Conservation (phyloP, 2,329 filamentous ascomycete genomes). For the Curvularia sp. region DNA sequence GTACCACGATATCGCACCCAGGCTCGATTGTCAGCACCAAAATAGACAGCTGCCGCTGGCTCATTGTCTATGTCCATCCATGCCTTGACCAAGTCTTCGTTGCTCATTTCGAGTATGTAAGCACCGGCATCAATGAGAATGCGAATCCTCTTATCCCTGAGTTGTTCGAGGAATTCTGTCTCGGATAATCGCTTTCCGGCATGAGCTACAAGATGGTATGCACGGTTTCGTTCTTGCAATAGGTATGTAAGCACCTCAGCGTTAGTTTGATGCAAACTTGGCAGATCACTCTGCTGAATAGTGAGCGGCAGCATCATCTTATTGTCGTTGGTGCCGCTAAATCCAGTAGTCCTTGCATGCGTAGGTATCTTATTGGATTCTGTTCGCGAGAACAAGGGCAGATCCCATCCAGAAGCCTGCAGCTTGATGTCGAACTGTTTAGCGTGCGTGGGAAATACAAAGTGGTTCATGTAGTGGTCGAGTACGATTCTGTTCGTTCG, state of each 20-base stretch:
- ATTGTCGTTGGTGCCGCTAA: slow-evolving; percentile 74
- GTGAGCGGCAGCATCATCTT: slow-evolving; percentile 63
- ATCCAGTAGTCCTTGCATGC: slow-evolving; percentile 62
- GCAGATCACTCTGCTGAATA: slow-evolving; percentile 64
- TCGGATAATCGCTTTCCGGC: slow-evolving; percentile 23
- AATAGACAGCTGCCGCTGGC: slow-evolving; percentile 57
- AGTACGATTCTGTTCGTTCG: slow-evolving; percentile 62
- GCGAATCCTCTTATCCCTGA: slow-evolving; percentile 56
- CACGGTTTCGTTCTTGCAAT: slow-evolving; percentile 53
- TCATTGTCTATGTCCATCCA: slow-evolving; percentile 57
- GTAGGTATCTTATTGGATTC: slow-evolving; percentile 52
- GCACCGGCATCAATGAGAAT: slow-evolving; percentile 77
- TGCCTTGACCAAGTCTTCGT: slow-evolving; percentile 53
- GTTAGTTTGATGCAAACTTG: slow-evolving; percentile 68
- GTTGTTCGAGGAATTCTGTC: slow-evolving; percentile 37
- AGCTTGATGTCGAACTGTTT: slow-evolving; percentile 70
- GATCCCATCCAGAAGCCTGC: slow-evolving; percentile 71
- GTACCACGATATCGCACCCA: slow-evolving; percentile 61
- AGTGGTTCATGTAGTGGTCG: slow-evolving; percentile 67
- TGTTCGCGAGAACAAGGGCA: slow-evolving; percentile 50
- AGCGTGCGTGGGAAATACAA: slow-evolving; percentile 68
- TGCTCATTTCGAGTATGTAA: slow-evolving; percentile 67
- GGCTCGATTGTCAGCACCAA: slow-evolving; percentile 64
- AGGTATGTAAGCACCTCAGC: slow-evolving; percentile 69
- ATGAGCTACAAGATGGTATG: slow-evolving; percentile 37